Base-by-base conservation (phyloP, 179 eudicot species). In the Silene vulgaris region DNA sequence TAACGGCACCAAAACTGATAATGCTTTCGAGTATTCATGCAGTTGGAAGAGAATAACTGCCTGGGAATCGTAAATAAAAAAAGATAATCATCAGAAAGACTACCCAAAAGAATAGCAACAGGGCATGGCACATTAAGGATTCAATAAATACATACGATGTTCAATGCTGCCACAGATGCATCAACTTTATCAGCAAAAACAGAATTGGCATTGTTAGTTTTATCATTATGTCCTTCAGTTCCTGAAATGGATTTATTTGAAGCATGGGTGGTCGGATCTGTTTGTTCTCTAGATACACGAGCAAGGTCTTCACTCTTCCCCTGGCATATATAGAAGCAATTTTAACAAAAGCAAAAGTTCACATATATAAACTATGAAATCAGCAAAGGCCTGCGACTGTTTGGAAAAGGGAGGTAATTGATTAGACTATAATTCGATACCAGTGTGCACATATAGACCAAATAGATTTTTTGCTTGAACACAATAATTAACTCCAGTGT, bases 21-120 rank as follows among this genome's bases (percentile, higher is more conserved):
- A 85, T 29, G 96, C 88, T 74, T 86, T 94, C 9, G 88, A 77
- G 86, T 92, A 87, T 68, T 94, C 95, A 69, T 89, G 95, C 45
- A 94, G 96, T 77, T 92, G 90, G 80, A 86, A 92, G 81, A 89
- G 88, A 72, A 88, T 73, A 76, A 91, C 88, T 76, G 96, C 97
- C 98, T 94, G 87, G 57, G 19, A 82, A 65, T 54, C 54, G 17
- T 73, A 78, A 69, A 73, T 12, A 48, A 19, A 64, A 64, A 48
- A 56, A 26, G 61, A 12, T 30, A 40, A 17, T 4, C 63, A 75
- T 21, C 60, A 30, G 61, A 52, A 7, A 28, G 17, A 5, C 32
- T 60, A 12, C 16, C 12, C 16, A 35, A 26, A 56, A 64, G 63
- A 63, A 54, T 9, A 48, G 43, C 21, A 32, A 7, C 69, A 72